Evolutionary conservation across 2,329 filamentous ascomycete species (phyloP).

Genomic region (Curvularia hawaiiensis): DNA sequence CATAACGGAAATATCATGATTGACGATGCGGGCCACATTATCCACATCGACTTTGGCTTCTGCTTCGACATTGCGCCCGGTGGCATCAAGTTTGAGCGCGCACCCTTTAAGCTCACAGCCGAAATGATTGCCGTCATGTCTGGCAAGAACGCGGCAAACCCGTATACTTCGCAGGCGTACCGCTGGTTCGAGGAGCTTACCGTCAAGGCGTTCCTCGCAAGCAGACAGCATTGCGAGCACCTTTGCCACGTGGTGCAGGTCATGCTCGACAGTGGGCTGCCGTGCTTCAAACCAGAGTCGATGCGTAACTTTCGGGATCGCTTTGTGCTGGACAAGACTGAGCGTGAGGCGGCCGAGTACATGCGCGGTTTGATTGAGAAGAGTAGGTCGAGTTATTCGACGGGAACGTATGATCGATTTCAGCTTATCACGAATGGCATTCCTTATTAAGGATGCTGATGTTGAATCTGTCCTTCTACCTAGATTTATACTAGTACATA

Average conservation of each 20-base stretch:
- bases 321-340: slow-evolving; percentile 89
- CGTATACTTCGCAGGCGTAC: slow-evolving; percentile 77
- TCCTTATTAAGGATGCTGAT: slow-evolving; percentile 67
- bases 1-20: slow-evolving; percentile 88
- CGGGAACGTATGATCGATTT: slow-evolving; percentile 96
- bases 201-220: slow-evolving; percentile 92
- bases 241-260: slow-evolving; percentile 86
- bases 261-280: slow-evolving; percentile 95
- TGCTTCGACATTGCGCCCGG: slow-evolving; percentile 99
- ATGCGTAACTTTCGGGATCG: slow-evolving; percentile 90
- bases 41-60: slow-evolving; percentile 96
- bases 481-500: not conserved
- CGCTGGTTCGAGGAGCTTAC: slow-evolving; percentile 96
- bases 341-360: slow-evolving; percentile 92
- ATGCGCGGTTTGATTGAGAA: slow-evolving; percentile 89
- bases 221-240: slow-evolving; percentile 84
- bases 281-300: slow-evolving; percentile 97
- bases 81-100: slow-evolving; percentile 95
- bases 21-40: slow-evolving; percentile 83
- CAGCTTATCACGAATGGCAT: slow-evolving; percentile 97
- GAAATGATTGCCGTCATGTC: slow-evolving; percentile 99
- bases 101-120: slow-evolving; percentile 94
- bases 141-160: slow-evolving; percentile 58
- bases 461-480: not conserved
- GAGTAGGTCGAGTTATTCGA: slow-evolving; percentile 89